A percentile compares a stretch with the other conserved stretches of the same genome.
Evolutionary conservation across 2,329 filamentous ascomycete species (phyloP).

Genomic region (Tolypocladium inflatum): DNA sequence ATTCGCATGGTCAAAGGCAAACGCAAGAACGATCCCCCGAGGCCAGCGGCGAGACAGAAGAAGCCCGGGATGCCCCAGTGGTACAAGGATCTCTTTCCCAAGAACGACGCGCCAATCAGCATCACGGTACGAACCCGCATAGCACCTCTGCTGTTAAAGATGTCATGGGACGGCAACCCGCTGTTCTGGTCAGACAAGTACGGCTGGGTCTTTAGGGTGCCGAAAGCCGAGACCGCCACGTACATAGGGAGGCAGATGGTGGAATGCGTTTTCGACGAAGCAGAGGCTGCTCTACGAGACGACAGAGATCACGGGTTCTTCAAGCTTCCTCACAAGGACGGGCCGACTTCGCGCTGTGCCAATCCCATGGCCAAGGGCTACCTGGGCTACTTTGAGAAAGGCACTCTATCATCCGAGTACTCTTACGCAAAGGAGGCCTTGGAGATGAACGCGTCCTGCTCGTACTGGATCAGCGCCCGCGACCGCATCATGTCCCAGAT

Average conservation of each 20-base stretch:
- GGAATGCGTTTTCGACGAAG: slow-evolving; percentile 71
- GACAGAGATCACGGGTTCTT: slow-evolving; percentile 65
- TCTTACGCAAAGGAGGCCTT: slow-evolving; percentile 86
- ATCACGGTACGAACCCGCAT: slow-evolving; percentile 82
- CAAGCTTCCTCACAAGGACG: slow-evolving; percentile 95
- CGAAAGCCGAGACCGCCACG: slow-evolving; percentile 45
- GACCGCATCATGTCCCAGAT: slow-evolving; percentile 93
- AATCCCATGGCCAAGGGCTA: slow-evolving; percentile 91
- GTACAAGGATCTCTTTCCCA: slow-evolving; percentile 86
- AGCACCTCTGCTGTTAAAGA: slow-evolving; percentile 71
- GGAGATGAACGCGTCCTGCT: slow-evolving; percentile 98
- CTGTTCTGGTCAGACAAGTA: slow-evolving; percentile 88
- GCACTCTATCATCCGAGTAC: slow-evolving; percentile 78
- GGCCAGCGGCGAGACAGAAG: slow-evolving; percentile 77
- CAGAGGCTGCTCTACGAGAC: slow-evolving; percentile 52
- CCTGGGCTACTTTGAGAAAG: slow-evolving; percentile 81
- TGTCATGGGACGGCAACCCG: slow-evolving; percentile 85
- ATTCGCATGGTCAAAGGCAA: slow-evolving; percentile 86
- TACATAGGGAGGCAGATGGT: slow-evolving; percentile 66
- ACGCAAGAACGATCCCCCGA: slow-evolving; percentile 70
- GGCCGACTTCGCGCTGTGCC: slow-evolving; percentile 71
- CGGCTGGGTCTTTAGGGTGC: slow-evolving; percentile 86
- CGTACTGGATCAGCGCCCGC: slow-evolving; percentile 96
- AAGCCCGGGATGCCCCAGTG: slow-evolving; percentile 89
- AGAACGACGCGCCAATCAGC: slow-evolving; percentile 57